Evolutionary conservation across 2,329 filamentous ascomycete species (phyloP).

Genomic region (Ampelomyces quisqualis): DNA sequence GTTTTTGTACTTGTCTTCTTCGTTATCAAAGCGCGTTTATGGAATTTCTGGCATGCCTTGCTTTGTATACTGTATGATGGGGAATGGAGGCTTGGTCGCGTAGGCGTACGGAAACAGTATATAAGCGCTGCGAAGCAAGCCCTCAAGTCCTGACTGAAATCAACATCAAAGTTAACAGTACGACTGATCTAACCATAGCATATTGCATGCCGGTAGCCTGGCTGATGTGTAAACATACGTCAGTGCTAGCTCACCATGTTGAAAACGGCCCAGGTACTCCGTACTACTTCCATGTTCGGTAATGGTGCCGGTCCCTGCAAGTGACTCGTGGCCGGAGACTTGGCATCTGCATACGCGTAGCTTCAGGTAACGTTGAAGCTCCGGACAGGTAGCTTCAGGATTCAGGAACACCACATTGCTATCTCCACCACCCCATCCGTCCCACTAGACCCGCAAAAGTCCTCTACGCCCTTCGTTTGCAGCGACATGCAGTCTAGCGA

Average conservation of each 20-base stretch:
- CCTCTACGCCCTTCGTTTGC: too few species aligned
- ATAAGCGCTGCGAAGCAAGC: conserved; percentile 25
- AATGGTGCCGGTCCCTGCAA: too few species aligned
- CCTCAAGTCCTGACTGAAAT: conserved; percentile 7
- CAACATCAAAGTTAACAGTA: conserved; percentile 9
- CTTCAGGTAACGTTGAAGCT: conserved; percentile 23
- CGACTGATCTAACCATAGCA: too few species aligned
- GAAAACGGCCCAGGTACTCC: too few species aligned
- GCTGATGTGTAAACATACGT: too few species aligned
- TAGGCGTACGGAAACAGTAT: conserved; percentile 39
- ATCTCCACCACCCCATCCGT: conserved; percentile 7
- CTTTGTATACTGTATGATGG: conserved; percentile 35
- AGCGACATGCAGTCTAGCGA: too few species aligned
- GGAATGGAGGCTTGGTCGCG: conserved; percentile 33
- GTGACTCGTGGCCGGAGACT: too few species aligned
- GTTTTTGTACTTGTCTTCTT: conserved; percentile 36
- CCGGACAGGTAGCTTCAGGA: conserved; percentile 29
- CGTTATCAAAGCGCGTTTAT: conserved; percentile 45
- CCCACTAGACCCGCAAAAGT: conserved; percentile 5
- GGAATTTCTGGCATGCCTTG: conserved; percentile 33
- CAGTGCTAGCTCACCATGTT: too few species aligned
- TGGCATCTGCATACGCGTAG: conserved; percentile 22
- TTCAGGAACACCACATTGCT: conserved; percentile 25
- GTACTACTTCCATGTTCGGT: too few species aligned
- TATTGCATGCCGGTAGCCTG: too few species aligned